Percentiles rank a stretch among this genome's conserved stretches.
Evolutionary conservation across 1,284 basidiomycete genomes (phyloP).

Genomic region (Wallemia ichthyophaga): DNA sequence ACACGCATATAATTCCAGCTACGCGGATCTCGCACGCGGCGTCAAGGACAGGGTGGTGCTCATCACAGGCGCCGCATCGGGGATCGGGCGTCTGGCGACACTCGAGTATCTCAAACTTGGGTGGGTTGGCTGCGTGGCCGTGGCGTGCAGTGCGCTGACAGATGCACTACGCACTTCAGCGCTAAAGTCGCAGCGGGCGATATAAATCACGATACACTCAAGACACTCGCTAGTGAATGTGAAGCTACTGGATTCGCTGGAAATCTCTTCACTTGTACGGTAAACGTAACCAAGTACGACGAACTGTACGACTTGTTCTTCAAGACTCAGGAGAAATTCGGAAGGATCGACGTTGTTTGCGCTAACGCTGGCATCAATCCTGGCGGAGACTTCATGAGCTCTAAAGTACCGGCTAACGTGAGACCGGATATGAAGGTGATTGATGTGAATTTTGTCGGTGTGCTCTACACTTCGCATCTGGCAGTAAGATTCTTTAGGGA

Average conservation of each 20-base stretch:
- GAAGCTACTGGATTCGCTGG: not conserved
- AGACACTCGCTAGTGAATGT: not conserved
- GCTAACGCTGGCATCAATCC: not conserved
- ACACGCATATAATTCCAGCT: not conserved
- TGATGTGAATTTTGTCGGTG: not conserved
- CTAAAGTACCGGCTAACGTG: not conserved
- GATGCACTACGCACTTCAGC: too few species aligned
- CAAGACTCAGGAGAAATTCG: not conserved
- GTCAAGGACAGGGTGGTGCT: not conserved
- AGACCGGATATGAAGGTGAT: not conserved
- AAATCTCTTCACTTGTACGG: not conserved
- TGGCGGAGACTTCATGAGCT: not conserved
- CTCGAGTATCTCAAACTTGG: not conserved
- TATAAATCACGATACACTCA: not conserved
- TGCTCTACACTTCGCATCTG: not conserved
- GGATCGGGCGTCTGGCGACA: not conserved
- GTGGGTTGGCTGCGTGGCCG: not conserved
- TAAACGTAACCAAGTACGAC: not conserved
- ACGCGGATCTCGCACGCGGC: not conserved
- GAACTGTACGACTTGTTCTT: not conserved
- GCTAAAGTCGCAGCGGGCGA: not conserved
- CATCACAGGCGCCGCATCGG: not conserved
- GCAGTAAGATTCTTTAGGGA: not conserved
- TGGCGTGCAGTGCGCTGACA: too few species aligned
- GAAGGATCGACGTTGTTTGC: not conserved